Evolutionary conservation across 2,329 filamentous ascomycete species (phyloP), one percentile per base, ranked within the genome.

Genomic region (Claviceps maximensis): DNA sequence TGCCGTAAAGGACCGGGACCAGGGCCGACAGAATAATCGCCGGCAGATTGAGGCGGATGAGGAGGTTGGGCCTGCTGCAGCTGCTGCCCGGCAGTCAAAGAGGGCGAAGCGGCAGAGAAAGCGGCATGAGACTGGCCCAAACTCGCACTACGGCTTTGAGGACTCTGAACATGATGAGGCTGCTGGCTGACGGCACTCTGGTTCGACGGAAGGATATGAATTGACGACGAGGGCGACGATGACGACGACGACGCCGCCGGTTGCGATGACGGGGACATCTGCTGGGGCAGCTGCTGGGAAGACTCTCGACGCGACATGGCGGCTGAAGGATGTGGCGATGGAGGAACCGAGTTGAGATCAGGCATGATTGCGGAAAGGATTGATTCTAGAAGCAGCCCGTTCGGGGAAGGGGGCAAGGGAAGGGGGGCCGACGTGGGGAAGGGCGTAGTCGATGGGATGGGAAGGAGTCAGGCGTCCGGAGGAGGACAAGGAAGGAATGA

Each of bases 1-100:
- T 95, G 90, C 57, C 91, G 81, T 61, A 94, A 71, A 4, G 91
- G 90, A 0, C 86, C 87, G 53, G 81, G 80, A 0, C 81, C 82
- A 33, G 72, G 65, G 29, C 74, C 75, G 47, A 79, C 74, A 15
- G 71, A 74, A 1, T 72, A 67, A 47, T 69, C 67, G 1, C 45
- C 33, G 3, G 56, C 10, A 33, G 31, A 33, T 33, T 8, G 49
- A 70, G 58, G 72, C 10, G 48, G 42, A 65, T 42, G 53, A 3
- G 66, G 62, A 2, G 66, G 62, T 27, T 65, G 63, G 5, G 65
- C 56, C 49, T 66, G 66, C 40, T 62, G 60, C 38, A 58, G 53
- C 36, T 58, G 53, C 50, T 62, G 57, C 48, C 52, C 42, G 23
- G 56, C 52, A 25, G 51, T 21, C 9, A 55, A 53, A 23, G 53